Conservation (phyloP, 2,329 filamentous ascomycete species). For the Penicillium sp. region DNA sequence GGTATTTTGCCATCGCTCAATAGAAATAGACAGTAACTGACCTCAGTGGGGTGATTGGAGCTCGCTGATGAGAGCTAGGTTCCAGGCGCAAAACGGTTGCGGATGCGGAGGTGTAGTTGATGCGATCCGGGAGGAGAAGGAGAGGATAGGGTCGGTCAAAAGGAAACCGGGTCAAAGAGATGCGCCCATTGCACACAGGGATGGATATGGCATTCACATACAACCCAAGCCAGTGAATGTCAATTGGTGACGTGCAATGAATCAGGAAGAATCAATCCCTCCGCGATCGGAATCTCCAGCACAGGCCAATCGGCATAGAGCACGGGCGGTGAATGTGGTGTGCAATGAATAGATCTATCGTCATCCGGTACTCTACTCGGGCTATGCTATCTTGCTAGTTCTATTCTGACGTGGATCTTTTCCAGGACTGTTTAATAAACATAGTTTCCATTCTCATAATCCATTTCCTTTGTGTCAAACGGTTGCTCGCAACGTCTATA, state of each 20-base stretch:
- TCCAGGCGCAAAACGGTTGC: conserved; percentile 9
- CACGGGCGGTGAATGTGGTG: conserved; percentile 6
- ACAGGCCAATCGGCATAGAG: conserved; percentile 12
- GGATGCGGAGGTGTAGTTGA: conserved; percentile 3
- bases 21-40: not conserved
- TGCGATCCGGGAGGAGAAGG: conserved; percentile 9
- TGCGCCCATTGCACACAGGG: conserved; percentile 16
- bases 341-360: not conserved
- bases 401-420: too few relatives aligned
- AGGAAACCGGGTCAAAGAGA: conserved; percentile 9
- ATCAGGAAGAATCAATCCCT: not conserved
- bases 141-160: conserved; percentile 13
- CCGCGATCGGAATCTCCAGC: conserved; percentile 4
- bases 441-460: too few relatives aligned
- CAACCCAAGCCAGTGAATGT: not conserved
- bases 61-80: not conserved
- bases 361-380: not conserved
- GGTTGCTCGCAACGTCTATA: too few relatives aligned
- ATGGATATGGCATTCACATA: not conserved
- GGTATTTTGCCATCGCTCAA: not conserved
- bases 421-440: too few relatives aligned
- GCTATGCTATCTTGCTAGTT: too few relatives aligned
- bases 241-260: not conserved
- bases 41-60: not conserved
- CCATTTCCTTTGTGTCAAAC: too few relatives aligned